Base-by-base conservation (phyloP, 805 yeast genomes). In the Metschnikowia gelsemii region DNA sequence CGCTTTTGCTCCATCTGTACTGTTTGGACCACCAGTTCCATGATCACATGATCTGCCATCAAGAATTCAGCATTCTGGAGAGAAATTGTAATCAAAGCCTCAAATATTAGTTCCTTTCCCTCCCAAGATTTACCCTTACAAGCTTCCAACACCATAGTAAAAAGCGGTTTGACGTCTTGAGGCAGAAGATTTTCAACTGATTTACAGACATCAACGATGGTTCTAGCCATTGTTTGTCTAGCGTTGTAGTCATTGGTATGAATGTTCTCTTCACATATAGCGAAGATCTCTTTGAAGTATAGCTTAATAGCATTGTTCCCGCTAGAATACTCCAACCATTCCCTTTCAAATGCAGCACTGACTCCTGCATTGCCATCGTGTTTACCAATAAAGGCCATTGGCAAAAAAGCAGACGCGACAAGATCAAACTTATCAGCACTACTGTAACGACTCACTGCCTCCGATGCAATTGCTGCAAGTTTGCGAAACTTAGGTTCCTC, bases 51-150 rank as follows among this genome's bases (percentile, higher is more conserved):
- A 1, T 50, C 43, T 2, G 29, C 8, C 1, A 35, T 8, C 27
- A 81, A 50, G 32, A 57, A 66, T 0, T 50, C 52, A 34, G 68
- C 62, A 7, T 79, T 70, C 45, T 77, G 78, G 13, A 67, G 54
- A 0, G 82, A 56, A 23, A 85, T 68, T 1, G 78, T 62, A 0
- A 86, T 84, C 40, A 90, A 64, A 0, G 96, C 86, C 26, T 78
- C 79, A 14, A 88, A 66, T 1, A 93, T 74, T 21, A 71, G 61
- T 51, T 89, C 96, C 55, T 91, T 91, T 5, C 97, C 98, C 12
- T 73, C 72, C 93, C 96, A 91, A 8, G 91, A 76, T 45, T 95
- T 78, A 1, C 96, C 96, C 41, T 73, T 69, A 41, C 81, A 71
- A 0, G 95, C 79, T 21, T 72, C 73, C 13, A 85, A 57, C 33